phyloP scores from a whole-genome alignment of 23 red algal species.

The Gracilaria domingensis region DNA sequence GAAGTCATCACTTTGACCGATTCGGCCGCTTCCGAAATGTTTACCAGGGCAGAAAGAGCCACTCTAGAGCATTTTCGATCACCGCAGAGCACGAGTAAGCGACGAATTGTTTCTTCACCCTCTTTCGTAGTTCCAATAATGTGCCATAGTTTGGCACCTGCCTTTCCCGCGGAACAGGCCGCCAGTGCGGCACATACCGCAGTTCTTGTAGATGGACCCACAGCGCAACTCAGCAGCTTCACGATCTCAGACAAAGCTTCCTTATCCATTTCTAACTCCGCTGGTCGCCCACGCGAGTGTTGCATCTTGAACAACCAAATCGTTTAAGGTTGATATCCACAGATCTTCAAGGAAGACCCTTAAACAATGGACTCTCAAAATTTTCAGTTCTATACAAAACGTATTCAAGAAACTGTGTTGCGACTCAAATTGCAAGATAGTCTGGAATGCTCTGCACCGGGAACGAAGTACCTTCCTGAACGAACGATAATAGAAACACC shows the following conservation, averaged over 20 bases:
- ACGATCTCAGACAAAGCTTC: slow-evolving; percentile 9
- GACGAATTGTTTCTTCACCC: slow-evolving; percentile 18
- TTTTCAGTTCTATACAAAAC: too few species aligned
- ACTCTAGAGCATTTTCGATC: slow-evolving; percentile 33
- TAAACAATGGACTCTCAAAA: too few species aligned
- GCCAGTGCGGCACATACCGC: slow-evolving; percentile 39
- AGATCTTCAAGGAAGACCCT: too few species aligned
- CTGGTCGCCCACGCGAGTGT: too few species aligned
- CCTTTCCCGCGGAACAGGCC: slow-evolving; percentile 10
- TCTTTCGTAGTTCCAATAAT: slow-evolving; percentile 20
- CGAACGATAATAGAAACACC: too few species aligned
- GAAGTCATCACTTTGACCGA: not conserved
- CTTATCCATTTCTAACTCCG: slow-evolving; percentile 24
- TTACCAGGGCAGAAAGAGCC: slow-evolving; percentile 62
- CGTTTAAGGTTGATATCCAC: too few species aligned
- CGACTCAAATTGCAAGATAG: too few species aligned
- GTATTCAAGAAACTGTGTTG: too few species aligned
- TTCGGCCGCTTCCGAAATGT: slow-evolving; percentile 45
- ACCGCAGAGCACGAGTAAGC: slow-evolving; percentile 42
- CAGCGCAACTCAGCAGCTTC: slow-evolving; percentile 36
- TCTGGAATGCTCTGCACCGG: too few species aligned
- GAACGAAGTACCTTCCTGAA: too few species aligned
- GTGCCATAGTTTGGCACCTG: slow-evolving; percentile 25
- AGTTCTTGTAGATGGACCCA: slow-evolving; percentile 19
- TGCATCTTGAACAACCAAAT: too few species aligned